Conservation (phyloP, 306 rosid genomes). For the Lathyrus tuberosus region DNA sequence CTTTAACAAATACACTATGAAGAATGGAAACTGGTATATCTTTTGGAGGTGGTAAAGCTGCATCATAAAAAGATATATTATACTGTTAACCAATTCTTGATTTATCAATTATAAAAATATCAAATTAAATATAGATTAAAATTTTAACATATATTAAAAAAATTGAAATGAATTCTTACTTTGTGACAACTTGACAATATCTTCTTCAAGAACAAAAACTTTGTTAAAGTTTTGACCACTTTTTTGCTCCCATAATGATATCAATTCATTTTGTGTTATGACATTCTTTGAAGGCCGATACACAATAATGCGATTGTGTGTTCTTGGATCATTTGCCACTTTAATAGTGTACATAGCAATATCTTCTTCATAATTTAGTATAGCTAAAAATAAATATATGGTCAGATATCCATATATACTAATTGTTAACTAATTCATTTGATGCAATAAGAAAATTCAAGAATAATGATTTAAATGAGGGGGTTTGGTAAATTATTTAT, state of each 20-base stretch:
- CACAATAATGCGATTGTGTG: conserved; percentile 39
- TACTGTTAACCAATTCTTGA: too few relatives aligned
- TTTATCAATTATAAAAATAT: too few relatives aligned
- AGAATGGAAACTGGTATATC: conserved; percentile 47
- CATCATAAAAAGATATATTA: conserved; percentile 6
- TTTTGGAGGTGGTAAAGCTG: conserved; percentile 47
- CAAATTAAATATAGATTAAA: too few relatives aligned
- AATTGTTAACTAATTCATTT: background rate
- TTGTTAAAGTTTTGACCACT: conserved; percentile 27
- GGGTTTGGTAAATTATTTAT: background rate
- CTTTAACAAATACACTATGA: conserved; percentile 46
- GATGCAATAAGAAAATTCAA: background rate
- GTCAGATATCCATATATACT: too few relatives aligned
- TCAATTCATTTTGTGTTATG: conserved; percentile 49
- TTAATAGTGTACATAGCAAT: conserved; percentile 46
- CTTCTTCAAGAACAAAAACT: conserved; percentile 30
- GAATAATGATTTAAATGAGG: background rate
- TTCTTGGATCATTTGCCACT: conserved; percentile 50
- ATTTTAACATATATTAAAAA: too few relatives aligned
- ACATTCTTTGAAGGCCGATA: conserved; percentile 44
- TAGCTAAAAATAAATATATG: conserved; percentile 22
- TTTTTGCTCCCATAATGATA: conserved; percentile 52
- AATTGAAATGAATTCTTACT: conserved; percentile 27
- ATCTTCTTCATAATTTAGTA: conserved; percentile 55
- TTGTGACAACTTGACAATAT: conserved; percentile 40